A percentile compares a stretch with the other conserved stretches of the same genome.
These are phyloP conservation scores for Fusarium zealandicum DNA, from an alignment of 2,329 filamentous ascomycete species.

Conservation along the genomic window DNA sequence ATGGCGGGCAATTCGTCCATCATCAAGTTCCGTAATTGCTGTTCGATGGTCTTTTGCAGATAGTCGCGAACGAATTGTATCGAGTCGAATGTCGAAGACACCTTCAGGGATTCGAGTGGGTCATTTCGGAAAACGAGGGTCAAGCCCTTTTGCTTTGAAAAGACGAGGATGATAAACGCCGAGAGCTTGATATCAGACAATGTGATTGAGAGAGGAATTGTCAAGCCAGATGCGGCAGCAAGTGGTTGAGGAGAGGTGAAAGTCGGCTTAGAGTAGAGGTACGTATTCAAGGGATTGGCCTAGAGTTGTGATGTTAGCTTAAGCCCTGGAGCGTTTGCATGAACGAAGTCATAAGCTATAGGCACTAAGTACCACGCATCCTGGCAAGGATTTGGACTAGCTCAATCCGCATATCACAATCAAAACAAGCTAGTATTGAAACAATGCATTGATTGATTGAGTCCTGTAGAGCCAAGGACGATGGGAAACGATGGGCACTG, in stretches of 20 bases:
- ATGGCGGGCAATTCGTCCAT: slow-evolving; percentile 98
- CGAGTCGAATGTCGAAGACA: slow-evolving; percentile 98
- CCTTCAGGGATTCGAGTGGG: slow-evolving; percentile 95
- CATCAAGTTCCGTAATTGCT: slow-evolving; percentile 88
- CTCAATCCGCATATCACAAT: slow-evolving; percentile 26
- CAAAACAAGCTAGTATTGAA: slow-evolving; percentile 17
- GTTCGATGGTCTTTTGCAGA: slow-evolving; percentile 93
- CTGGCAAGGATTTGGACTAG: slow-evolving; percentile 5
- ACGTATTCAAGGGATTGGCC: slow-evolving; percentile 97
- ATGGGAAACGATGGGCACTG: neutral
- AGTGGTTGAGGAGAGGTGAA: slow-evolving; percentile 94
- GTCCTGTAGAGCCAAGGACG: neutral
- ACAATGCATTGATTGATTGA: slow-evolving; percentile 13
- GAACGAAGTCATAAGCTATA: slow-evolving; percentile 27
- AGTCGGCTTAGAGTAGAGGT: slow-evolving; percentile 85
- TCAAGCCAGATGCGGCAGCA: slow-evolving; percentile 88
- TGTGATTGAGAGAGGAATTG: slow-evolving; percentile 97
- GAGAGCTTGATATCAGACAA: slow-evolving; percentile 94
- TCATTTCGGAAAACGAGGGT: slow-evolving; percentile 98
- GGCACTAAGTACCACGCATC: slow-evolving; percentile 19
- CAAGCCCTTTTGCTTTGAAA: slow-evolving; percentile 95
- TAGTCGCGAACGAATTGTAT: slow-evolving; percentile 99
- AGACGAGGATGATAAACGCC: slow-evolving; percentile 96
- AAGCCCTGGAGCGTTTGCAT: slow-evolving; percentile 35
- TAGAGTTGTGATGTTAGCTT: slow-evolving; percentile 59